These are phyloP conservation scores for Rutstroemia sp. DNA, from an alignment of 2,329 filamentous ascomycete species.

Conservation along the genomic window DNA sequence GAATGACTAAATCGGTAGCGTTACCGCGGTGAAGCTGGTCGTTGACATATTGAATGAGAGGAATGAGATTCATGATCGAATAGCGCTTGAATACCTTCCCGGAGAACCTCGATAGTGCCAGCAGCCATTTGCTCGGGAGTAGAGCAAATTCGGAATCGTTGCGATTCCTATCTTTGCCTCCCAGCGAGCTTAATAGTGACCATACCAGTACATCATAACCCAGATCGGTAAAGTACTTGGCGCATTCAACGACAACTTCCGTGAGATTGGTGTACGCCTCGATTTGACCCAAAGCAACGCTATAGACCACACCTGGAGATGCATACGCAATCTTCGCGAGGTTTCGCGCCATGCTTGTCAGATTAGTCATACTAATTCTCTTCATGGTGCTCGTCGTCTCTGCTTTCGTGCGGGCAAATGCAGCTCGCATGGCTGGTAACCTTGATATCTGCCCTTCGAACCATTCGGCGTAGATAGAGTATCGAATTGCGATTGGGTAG, in stretches of 20 bases:
- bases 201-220: conserved; percentile 92
- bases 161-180: conserved; percentile 54
- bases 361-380: conserved; percentile 80
- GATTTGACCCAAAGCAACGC: conserved; percentile 80
- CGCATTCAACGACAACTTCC: conserved; percentile 89
- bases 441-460: conserved; percentile 72
- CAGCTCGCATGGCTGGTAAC: conserved; percentile 66
- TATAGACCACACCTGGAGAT: conserved; percentile 86
- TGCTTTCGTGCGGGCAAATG: conserved; percentile 67
- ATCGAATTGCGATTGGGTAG: conserved; percentile 71
- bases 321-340: conserved; percentile 89
- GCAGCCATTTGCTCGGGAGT: conserved; percentile 85
- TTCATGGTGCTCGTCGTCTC: conserved; percentile 86
- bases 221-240: conserved; percentile 85
- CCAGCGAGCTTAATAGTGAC: conserved; percentile 73
- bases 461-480: conserved; percentile 91
- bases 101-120: conserved; percentile 82
- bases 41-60: conserved; percentile 84
- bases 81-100: conserved; percentile 87
- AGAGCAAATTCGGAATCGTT: conserved; percentile 56
- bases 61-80: conserved; percentile 71
- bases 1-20: conserved; percentile 81
- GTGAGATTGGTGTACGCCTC: conserved; percentile 94
- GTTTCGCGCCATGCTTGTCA: conserved; percentile 75
- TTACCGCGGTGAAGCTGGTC: conserved; percentile 76